Conservation (phyloP, 2,329 filamentous ascomycete species). For the Tolypocladium album region DNA sequence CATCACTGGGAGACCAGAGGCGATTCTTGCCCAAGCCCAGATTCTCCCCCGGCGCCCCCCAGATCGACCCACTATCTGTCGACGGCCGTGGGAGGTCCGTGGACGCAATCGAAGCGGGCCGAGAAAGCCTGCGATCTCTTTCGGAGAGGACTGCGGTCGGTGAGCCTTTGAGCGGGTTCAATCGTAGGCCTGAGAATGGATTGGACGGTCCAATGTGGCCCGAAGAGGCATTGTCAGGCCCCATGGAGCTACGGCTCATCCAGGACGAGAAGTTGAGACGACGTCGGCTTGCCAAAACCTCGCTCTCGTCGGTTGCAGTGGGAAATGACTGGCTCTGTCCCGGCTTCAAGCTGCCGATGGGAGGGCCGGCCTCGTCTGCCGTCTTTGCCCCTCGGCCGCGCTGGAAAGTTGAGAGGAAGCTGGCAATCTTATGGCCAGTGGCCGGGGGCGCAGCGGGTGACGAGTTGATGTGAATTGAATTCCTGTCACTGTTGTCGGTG, state of each 20-base stretch:
- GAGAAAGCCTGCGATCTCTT: conserved; percentile 46
- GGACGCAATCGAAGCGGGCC: conserved; percentile 59
- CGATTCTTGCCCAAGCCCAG: conserved; percentile 40
- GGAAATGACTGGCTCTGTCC: conserved; percentile 73
- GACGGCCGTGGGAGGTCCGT: conserved; percentile 66
- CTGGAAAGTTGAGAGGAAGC: conserved; percentile 49
- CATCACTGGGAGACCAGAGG: conserved; percentile 54
- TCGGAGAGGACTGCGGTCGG: conserved; percentile 39
- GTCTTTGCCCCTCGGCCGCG: conserved; percentile 53
- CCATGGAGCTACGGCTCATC: conserved; percentile 44
- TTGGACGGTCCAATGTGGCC: conserved; percentile 20
- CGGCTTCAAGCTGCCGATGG: conserved; percentile 57
- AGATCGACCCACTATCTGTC: conserved; percentile 67
- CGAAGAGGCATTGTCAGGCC: conserved; percentile 24
- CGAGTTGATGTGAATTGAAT: conserved; percentile 26
- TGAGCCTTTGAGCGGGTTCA: conserved; percentile 40
- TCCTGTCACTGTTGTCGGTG: conserved; percentile 32
- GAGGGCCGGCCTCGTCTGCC: conserved; percentile 38
- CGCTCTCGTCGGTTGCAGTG: conserved; percentile 45
- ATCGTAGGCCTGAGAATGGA: conserved; percentile 27
- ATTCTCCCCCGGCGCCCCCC: conserved; percentile 44
- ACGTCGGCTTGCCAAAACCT: conserved; percentile 39
- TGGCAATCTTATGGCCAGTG: conserved; percentile 28
- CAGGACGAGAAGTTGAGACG: conserved; percentile 48
- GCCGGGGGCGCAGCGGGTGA: conserved; percentile 27